Evolutionary conservation across 768 basidiomycete species (phyloP).

Genomic region (Lactarius tabidus): DNA sequence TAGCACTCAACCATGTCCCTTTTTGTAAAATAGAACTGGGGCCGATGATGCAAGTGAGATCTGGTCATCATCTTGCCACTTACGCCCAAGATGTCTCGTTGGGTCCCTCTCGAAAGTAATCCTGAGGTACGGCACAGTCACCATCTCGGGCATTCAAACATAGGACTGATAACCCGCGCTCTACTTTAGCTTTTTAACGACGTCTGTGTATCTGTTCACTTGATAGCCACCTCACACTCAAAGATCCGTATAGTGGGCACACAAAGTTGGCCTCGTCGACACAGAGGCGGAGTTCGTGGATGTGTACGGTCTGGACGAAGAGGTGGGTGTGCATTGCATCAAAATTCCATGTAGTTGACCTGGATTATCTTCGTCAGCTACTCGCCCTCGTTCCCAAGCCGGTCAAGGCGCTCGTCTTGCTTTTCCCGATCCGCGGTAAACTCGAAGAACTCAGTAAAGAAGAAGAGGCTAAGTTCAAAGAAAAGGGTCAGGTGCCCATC

Average conservation of each 20-base stretch:
- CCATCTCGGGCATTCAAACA: neutral
- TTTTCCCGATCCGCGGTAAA: slow-evolving; percentile 68
- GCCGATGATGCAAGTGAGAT: neutral
- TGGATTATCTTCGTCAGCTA: slow-evolving; percentile 42
- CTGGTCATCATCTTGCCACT: neutral
- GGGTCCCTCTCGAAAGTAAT: slow-evolving; percentile 82
- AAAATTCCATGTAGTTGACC: neutral
- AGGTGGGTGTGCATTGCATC: slow-evolving; percentile 1
- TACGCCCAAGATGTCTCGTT: slow-evolving; percentile 30
- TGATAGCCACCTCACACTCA: slow-evolving; percentile 31
- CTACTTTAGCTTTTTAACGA: slow-evolving; percentile 12
- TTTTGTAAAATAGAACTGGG: neutral
- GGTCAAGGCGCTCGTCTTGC: slow-evolving; percentile 77
- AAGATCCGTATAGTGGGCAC: neutral
- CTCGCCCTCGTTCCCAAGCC: slow-evolving; percentile 66
- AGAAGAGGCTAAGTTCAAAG: slow-evolving; percentile 56
- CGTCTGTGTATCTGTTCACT: slow-evolving; percentile 10
- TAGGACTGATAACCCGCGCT: slow-evolving; percentile 19
- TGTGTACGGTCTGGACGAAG: slow-evolving; percentile 24
- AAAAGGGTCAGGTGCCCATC: slow-evolving; percentile 43
- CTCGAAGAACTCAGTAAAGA: slow-evolving; percentile 47
- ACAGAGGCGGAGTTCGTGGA: slow-evolving; percentile 22
- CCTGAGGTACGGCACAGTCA: slow-evolving; percentile 41
- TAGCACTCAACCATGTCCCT: neutral
- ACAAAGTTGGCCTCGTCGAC: slow-evolving; percentile 1